Conservation (phyloP, 768 basidiomycete species). For the Cystofilobasidium capitatum region DNA sequence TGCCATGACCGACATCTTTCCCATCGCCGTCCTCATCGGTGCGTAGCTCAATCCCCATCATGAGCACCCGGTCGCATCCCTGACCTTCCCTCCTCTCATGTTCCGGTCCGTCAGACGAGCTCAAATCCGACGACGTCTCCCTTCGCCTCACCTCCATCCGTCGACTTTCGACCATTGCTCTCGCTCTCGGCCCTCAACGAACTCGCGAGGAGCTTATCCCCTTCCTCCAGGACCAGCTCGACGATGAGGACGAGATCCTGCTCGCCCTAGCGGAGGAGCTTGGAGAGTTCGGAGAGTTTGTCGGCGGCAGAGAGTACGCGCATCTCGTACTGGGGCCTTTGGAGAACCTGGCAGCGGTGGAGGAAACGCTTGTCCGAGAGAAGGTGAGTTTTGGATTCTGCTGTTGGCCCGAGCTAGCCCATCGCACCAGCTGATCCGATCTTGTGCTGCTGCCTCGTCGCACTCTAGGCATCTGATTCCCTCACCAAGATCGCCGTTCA, state of each 20-base stretch:
- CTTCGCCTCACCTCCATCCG: constrained; percentile 92
- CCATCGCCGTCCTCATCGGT: constrained; percentile 28
- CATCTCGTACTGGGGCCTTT: constrained; percentile 82
- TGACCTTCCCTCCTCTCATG: neutral
- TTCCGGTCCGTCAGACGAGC: constrained; percentile 14
- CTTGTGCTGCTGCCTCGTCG: neutral
- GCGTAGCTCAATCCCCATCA: neutral
- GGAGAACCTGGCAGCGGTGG: constrained; percentile 90
- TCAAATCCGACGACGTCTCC: constrained; percentile 79
- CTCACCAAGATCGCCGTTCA: constrained; percentile 78
- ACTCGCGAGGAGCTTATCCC: constrained; percentile 90
- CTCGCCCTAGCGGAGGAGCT: constrained; percentile 92
- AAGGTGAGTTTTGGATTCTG: constrained; percentile 54
- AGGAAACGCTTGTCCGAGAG: constrained; percentile 94
- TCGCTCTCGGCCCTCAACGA: constrained; percentile 89
- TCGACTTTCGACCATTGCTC: constrained; percentile 92
- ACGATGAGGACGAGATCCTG: constrained; percentile 97
- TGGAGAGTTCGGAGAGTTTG: constrained; percentile 71
- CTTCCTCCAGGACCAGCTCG: constrained; percentile 96
- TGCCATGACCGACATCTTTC: constrained; percentile 28
- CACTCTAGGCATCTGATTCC: constrained; percentile 79
- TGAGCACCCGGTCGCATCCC: too few species aligned
- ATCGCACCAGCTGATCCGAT: neutral
- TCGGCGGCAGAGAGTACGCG: constrained; percentile 78
- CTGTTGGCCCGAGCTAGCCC: neutral